These are phyloP conservation scores for Pyrus communis DNA, from an alignment of 306 rosid species.

Conservation along the genomic window DNA sequence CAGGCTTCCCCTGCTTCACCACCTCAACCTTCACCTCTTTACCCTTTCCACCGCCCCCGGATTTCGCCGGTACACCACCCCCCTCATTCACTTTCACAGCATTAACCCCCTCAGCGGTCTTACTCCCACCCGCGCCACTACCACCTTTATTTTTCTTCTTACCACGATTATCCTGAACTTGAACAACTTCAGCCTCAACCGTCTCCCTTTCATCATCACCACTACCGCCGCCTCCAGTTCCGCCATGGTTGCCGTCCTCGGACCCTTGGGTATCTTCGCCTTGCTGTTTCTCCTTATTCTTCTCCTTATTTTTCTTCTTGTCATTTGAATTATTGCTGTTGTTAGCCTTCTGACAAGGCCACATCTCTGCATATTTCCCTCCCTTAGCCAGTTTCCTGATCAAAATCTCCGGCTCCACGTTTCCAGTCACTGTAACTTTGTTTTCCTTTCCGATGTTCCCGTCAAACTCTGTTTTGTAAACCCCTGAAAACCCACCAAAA, in stretches of 20 bases:
- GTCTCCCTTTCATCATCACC: slow-evolving; percentile 26
- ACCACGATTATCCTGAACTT: slow-evolving; percentile 24
- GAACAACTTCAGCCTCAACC: slow-evolving; percentile 17
- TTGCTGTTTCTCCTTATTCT: slow-evolving; percentile 37
- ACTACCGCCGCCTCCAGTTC: not conserved
- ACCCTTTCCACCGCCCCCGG: slow-evolving; percentile 17
- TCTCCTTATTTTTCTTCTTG: slow-evolving; percentile 26
- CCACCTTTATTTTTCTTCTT: slow-evolving; percentile 16
- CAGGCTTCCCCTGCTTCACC: slow-evolving; percentile 16
- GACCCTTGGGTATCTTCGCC: slow-evolving; percentile 27
- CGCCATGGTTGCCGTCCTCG: slow-evolving; percentile 34
- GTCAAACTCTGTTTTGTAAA: slow-evolving; percentile 49
- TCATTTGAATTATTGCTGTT: slow-evolving; percentile 11
- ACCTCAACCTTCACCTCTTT: slow-evolving; percentile 29
- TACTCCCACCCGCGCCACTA: not conserved
- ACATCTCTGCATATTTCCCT: slow-evolving; percentile 62
- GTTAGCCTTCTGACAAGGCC: slow-evolving; percentile 44
- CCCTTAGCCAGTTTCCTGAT: slow-evolving; percentile 40
- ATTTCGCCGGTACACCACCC: slow-evolving; percentile 17
- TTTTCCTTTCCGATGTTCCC: slow-evolving; percentile 16
- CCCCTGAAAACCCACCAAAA: slow-evolving; percentile 39
- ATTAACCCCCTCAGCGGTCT: slow-evolving; percentile 4
- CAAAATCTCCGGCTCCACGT: slow-evolving; percentile 43
- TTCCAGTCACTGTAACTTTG: slow-evolving; percentile 50
- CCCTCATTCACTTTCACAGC: slow-evolving; percentile 10